A percentile compares a stretch with the other conserved stretches of the same genome.
Conservation (phyloP, 345 rosid genomes). For the Geranium rotundifolium region DNA sequence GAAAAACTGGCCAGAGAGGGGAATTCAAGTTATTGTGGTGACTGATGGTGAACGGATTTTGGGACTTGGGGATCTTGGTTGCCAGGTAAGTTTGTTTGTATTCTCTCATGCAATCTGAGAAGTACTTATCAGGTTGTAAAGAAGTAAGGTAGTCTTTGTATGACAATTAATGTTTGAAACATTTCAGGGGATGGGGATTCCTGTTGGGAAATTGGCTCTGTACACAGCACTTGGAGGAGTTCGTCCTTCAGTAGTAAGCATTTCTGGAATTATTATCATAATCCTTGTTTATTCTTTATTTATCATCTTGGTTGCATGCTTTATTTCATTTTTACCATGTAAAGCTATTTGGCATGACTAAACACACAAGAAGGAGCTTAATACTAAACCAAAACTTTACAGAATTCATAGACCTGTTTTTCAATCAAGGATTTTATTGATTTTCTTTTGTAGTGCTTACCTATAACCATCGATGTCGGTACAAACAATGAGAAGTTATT, state of each 20-base stretch:
- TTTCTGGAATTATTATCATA: neutral
- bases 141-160: no score
- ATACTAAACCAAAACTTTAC: no score
- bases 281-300: neutral
- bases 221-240: constrained; percentile 87
- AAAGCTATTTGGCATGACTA: neutral
- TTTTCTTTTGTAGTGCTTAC: constrained; percentile 46
- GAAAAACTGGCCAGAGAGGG: constrained; percentile 83
- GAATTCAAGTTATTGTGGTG: constrained; percentile 81
- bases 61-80: constrained; percentile 70
- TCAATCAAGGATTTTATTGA: no score
- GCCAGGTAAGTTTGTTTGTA: constrained; percentile 23
- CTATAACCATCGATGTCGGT: constrained; percentile 36
- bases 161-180: no score
- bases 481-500: constrained; percentile 39
- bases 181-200: constrained; percentile 74
- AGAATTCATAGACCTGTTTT: no score
- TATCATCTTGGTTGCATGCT: no score
- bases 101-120: no score
- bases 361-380: neutral
- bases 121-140: no score
- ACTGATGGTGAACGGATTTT: constrained; percentile 49
- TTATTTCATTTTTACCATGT: neutral
- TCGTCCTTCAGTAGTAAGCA: constrained; percentile 74
- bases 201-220: constrained; percentile 72